Evolutionary conservation across 2,329 filamentous ascomycete species (phyloP).

Genomic region (Apiospora hydei): DNA sequence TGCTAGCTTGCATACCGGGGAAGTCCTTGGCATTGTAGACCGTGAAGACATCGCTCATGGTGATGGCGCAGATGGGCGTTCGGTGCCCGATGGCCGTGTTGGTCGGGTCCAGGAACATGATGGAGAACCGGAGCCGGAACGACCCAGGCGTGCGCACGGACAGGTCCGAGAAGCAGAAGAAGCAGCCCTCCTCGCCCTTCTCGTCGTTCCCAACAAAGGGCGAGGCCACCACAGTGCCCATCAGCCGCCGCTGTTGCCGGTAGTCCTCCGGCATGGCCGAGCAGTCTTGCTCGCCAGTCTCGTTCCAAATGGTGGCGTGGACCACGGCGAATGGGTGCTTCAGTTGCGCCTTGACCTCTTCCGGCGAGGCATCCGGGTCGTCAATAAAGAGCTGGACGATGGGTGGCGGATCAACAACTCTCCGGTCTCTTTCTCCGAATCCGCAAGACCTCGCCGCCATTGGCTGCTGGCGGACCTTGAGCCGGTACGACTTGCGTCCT

Average conservation of each 20-base stretch:
- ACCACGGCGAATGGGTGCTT: slow-evolving; percentile 74
- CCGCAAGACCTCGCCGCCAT: slow-evolving; percentile 80
- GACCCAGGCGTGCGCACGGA: slow-evolving; percentile 79
- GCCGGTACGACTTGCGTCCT: slow-evolving; percentile 47
- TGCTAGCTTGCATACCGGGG: slow-evolving; percentile 82
- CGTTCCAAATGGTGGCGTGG: slow-evolving; percentile 79
- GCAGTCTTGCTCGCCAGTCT: slow-evolving; percentile 70
- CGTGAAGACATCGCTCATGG: slow-evolving; percentile 74
- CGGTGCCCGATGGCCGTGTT: slow-evolving; percentile 60
- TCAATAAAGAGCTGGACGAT: slow-evolving; percentile 78
- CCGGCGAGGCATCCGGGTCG: slow-evolving; percentile 59
- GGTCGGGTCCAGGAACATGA: slow-evolving; percentile 75
- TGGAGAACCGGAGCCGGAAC: slow-evolving; percentile 77
- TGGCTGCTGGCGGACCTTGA: slow-evolving; percentile 78
- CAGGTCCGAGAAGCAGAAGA: slow-evolving; percentile 86
- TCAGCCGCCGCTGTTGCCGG: slow-evolving; percentile 75
- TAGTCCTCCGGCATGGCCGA: slow-evolving; percentile 76
- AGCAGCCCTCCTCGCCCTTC: slow-evolving; percentile 75
- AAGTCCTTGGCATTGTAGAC: slow-evolving; percentile 89
- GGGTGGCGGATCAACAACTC: slow-evolving; percentile 84
- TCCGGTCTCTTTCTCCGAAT: slow-evolving; percentile 81
- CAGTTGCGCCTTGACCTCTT: slow-evolving; percentile 60
- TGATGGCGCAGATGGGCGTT: slow-evolving; percentile 58
- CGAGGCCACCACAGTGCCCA: slow-evolving; percentile 80
- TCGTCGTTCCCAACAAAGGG: slow-evolving; percentile 81